These are phyloP conservation scores for Xylaria sp. DNA, from an alignment of 2,329 filamentous ascomycete species.

Conservation along the genomic window DNA sequence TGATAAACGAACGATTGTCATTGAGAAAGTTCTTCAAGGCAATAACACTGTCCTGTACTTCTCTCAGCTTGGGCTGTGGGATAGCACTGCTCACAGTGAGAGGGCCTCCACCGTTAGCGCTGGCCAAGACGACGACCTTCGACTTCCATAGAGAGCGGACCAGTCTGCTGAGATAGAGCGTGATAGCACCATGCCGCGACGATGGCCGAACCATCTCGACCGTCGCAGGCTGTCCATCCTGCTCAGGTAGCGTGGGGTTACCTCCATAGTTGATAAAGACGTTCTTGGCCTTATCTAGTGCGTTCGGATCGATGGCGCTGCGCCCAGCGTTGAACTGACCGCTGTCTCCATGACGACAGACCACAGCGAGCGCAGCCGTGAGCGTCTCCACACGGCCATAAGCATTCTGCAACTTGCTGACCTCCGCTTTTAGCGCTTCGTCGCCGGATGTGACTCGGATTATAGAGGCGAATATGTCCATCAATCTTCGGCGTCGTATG, in stretches of 20 bases:
- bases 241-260: conserved; percentile 75
- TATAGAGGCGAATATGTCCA: conserved; percentile 85
- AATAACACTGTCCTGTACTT: conserved; percentile 75
- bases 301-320: conserved; percentile 73
- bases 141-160: conserved; percentile 84
- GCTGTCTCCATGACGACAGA: conserved; percentile 88
- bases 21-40: conserved; percentile 76
- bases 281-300: conserved; percentile 76
- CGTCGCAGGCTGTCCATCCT: conserved; percentile 63
- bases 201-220: conserved; percentile 83
- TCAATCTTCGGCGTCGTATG: conserved; percentile 73
- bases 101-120: conserved; percentile 49
- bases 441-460: conserved; percentile 68
- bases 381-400: conserved; percentile 89
- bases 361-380: conserved; percentile 85
- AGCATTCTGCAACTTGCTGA: conserved; percentile 74
- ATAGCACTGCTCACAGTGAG: conserved; percentile 64
- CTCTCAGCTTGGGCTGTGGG: conserved; percentile 60
- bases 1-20: conserved; percentile 84
- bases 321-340: conserved; percentile 64
- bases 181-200: conserved; percentile 80
- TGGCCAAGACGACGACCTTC: conserved; percentile 56
- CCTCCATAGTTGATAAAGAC: conserved; percentile 92
- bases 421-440: conserved; percentile 74
- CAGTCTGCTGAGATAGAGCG: conserved; percentile 82